Percentiles rank a stretch among this genome's conserved stretches.
phyloP scores from a whole-genome alignment of 371 early-diverging fungal genomes.

The Actinomucor elegans region DNA sequence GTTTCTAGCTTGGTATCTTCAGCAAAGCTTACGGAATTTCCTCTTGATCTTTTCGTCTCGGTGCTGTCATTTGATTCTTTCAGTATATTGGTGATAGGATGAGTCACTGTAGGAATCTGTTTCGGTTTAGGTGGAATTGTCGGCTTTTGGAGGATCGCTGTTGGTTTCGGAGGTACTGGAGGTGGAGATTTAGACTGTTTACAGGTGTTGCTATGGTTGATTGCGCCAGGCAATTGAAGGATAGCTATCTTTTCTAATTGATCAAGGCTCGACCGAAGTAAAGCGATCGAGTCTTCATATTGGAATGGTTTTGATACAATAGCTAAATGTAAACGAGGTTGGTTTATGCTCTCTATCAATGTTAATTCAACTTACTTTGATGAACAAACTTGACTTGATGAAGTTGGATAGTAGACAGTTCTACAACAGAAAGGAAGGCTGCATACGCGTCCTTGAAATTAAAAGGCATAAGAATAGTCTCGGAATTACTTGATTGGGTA shows the following conservation, averaged over 20 bases:
- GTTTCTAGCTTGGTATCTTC: conserved; percentile 11
- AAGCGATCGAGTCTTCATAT: conserved; percentile 28
- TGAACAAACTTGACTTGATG: conserved; percentile 44
- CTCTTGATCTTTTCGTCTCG: conserved; percentile 25
- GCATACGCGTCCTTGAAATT: conserved; percentile 51
- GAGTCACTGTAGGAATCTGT: conserved; percentile 5
- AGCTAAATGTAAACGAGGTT: conserved; percentile 14
- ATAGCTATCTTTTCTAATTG: conserved; percentile 38
- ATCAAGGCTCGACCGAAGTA: conserved; percentile 36
- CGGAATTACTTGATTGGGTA: background rate
- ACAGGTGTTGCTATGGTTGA: too few relatives aligned
- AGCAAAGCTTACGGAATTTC: conserved; percentile 45
- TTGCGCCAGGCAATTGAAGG: conserved; percentile 18
- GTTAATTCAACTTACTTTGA: conserved; percentile 32
- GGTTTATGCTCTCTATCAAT: background rate
- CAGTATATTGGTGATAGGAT: background rate
- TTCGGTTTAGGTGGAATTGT: conserved; percentile 40
- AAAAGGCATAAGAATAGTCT: too few relatives aligned
- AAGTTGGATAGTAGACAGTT: conserved; percentile 32
- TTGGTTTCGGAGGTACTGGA: conserved; percentile 36
- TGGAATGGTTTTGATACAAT: conserved; percentile 33
- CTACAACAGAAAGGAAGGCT: conserved; percentile 37
- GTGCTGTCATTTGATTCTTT: background rate
- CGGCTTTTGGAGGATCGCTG: conserved; percentile 24
- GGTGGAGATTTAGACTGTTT: conserved; percentile 10